These are phyloP conservation scores for Albophoma yamanashiensis DNA, from an alignment of 2,329 filamentous ascomycete genomes.

Conservation along the genomic window DNA sequence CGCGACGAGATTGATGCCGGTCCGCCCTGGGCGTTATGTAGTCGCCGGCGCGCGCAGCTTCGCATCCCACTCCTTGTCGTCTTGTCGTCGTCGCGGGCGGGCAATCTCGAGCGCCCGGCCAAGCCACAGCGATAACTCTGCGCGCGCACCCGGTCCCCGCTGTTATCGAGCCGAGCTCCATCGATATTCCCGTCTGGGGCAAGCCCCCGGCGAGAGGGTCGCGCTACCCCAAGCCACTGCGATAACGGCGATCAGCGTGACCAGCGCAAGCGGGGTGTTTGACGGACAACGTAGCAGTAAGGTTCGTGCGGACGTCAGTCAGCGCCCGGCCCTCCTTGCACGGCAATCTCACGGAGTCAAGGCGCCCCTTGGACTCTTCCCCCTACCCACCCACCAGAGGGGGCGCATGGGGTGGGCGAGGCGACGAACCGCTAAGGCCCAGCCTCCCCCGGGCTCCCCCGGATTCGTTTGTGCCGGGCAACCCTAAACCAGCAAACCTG, in stretches of 20 bases:
- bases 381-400: not conserved
- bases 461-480: not conserved
- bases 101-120: not conserved
- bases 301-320: not conserved
- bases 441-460: not conserved
- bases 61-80: not conserved
- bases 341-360: not conserved
- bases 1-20: not conserved
- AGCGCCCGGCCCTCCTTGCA: not conserved
- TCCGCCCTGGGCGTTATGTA: not conserved
- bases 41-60: not conserved
- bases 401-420: not conserved
- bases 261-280: not conserved
- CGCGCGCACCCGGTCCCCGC: not conserved
- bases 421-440: not conserved
- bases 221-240: not conserved
- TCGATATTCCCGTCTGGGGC: not conserved
- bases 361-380: not conserved
- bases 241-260: not conserved
- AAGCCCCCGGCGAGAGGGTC: not conserved
- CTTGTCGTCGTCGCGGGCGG: not conserved
- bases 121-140: not conserved
- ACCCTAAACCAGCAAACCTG: not conserved
- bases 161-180: not conserved
- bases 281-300: too few species aligned